These are phyloP conservation scores for Trametes gibbosa DNA, from an alignment of 768 basidiomycete species.

Conservation along the genomic window DNA sequence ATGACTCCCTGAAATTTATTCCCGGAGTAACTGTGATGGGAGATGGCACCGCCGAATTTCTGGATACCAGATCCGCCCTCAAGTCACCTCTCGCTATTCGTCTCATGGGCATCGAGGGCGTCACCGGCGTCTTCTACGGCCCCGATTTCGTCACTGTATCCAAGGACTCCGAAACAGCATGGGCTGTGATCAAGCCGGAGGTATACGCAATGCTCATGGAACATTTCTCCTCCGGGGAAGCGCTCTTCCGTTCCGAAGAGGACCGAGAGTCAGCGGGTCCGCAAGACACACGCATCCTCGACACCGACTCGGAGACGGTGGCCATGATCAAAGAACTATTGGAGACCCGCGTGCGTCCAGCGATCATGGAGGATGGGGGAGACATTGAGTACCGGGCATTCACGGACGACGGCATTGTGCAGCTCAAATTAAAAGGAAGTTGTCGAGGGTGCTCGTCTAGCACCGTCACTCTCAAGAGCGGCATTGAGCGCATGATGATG, in stretches of 20 bases:
- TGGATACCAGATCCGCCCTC: constrained; percentile 83
- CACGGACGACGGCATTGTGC: constrained; percentile 77
- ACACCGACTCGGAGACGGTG: constrained; percentile 93
- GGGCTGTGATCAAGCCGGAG: constrained; percentile 94
- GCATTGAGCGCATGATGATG: constrained; percentile 98
- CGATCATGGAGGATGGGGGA: constrained; percentile 98
- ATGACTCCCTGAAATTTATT: constrained; percentile 97
- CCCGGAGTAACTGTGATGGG: constrained; percentile 89
- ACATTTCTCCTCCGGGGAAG: constrained; percentile 87
- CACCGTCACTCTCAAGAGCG: constrained; percentile 92
- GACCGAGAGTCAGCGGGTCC: constrained; percentile 81
- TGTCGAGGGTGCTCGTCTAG: constrained; percentile 95
- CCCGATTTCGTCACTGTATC: constrained; percentile 98
- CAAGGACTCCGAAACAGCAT: constrained; percentile 80
- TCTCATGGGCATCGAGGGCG: constrained; percentile 92
- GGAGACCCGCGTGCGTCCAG: constrained; percentile 91
- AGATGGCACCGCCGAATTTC: constrained; percentile 89
- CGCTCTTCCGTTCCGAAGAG: constrained; percentile 82
- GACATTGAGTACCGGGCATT: constrained; percentile 97
- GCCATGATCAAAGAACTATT: constrained; percentile 99
- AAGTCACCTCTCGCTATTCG: constrained; percentile 93
- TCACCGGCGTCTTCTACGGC: constrained; percentile 87
- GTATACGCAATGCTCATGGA: constrained; percentile 97
- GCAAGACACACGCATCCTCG: constrained; percentile 90
- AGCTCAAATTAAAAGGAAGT: constrained; percentile 92